Conservation (phyloP, 345 rosid genomes). For the Syzygium grande region DNA sequence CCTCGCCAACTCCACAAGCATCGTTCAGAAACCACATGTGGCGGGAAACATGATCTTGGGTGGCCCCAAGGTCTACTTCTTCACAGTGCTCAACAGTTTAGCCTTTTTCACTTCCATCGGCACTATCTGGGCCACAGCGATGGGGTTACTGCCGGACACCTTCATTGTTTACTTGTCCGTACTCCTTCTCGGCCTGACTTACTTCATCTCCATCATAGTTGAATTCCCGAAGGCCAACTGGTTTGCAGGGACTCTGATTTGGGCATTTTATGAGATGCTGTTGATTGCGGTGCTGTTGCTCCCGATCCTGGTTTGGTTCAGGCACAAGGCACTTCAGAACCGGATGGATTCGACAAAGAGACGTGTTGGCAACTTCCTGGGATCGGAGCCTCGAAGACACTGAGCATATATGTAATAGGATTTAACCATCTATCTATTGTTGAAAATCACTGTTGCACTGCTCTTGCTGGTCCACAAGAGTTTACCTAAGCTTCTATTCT, state of each 20-base stretch:
- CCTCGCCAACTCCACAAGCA: neutral
- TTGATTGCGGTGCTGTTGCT: neutral
- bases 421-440: neutral
- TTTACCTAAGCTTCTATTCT: neutral
- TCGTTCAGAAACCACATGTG: neutral
- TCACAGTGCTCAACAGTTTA: neutral
- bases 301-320: neutral
- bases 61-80: neutral
- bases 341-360: neutral
- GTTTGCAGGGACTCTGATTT: neutral
- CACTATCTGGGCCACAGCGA: neutral
- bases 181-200: neutral
- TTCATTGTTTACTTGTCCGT: neutral
- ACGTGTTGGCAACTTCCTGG: neutral
- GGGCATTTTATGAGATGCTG: neutral
- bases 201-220: neutral
- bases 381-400: neutral
- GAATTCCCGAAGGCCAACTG: neutral
- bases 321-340: neutral
- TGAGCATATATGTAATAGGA: neutral
- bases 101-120: conserved; percentile 1
- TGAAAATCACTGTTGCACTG: neutral
- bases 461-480: neutral
- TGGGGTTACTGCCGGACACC: neutral
- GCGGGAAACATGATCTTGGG: neutral